Base-by-base conservation (phyloP, 2,329 filamentous ascomycete genomes). In the Westerdykella ornata region DNA sequence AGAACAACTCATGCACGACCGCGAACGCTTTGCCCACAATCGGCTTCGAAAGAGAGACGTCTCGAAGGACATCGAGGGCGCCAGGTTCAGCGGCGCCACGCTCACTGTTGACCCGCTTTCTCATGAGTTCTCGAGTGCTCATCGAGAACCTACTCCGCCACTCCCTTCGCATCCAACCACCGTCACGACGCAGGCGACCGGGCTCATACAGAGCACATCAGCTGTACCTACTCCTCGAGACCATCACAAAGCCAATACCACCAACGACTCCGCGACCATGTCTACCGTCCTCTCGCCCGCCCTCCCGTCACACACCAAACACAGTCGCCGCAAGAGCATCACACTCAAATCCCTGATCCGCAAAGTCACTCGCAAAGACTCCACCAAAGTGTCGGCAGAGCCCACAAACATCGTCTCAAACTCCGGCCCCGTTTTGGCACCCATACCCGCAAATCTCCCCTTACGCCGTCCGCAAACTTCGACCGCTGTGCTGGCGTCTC, bases 71-170 rank as follows among this genome's bases (percentile, higher is more conserved):
- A 48, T 49, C 37, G 48, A 44, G 9, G 58, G 55, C 7, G 60
- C 59, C 9, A 49, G 60, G 17, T 60, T 54, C 28, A 64, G 61
- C 43, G 55, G 53, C 36, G 54, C 59, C 19, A 64, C 61, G 9
- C 54, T 64, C 41, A 58, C 57, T 33, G 52, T 54, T 15, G 56
- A 59, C 40, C 35, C 44, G 28, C 57, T 20, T 35, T 43, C 44
- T 15, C 42, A n/a, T 39, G 44, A 5, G 39, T 32, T 16, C 43
- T 42, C 42, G 49, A 53, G n/a, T 22, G 3, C 22, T 26, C 4
- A 8, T 4, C 22, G 8, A 26, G 49, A 52, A 34, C 38, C 36
- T 5, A 38, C 47, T 12, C 39, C 49, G 15, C 35, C 45, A 5
- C 45, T 37, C 2, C 42, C 45, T 26, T 26, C 22, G 3, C 22